Evolutionary conservation across 1,284 basidiomycete genomes (phyloP).

Genomic region (Boletus semigastroideus): DNA sequence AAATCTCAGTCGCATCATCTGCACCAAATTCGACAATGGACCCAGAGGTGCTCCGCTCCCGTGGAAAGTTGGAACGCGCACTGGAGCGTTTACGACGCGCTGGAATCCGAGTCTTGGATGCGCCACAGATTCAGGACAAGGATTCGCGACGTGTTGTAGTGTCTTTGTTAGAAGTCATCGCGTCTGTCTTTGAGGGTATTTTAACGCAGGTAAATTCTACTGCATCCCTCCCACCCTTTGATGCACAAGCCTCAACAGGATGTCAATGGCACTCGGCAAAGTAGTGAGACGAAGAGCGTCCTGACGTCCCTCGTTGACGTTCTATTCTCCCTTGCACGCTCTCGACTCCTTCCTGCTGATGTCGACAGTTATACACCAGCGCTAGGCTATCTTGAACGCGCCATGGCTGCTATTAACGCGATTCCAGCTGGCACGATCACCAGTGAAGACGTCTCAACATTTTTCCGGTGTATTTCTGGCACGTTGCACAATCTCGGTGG

Average conservation of each 20-base stretch:
- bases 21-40: background rate
- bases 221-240: background rate
- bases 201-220: constrained; percentile 30
- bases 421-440: constrained; percentile 3
- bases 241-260: constrained; percentile 22
- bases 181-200: constrained; percentile 16
- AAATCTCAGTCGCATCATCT: background rate
- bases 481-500: constrained; percentile 67
- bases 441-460: constrained; percentile 46
- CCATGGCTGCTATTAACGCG: constrained; percentile 36
- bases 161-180: constrained; percentile 27
- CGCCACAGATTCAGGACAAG: constrained; percentile 11
- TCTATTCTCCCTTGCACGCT: constrained; percentile 58
- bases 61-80: constrained; percentile 56
- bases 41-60: constrained; percentile 36
- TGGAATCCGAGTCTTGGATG: constrained; percentile 47
- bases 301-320: constrained; percentile 58
- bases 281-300: constrained; percentile 32
- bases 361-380: constrained; percentile 51
- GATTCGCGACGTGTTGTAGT: constrained; percentile 3
- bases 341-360: constrained; percentile 43
- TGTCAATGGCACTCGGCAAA: constrained; percentile 14
- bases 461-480: constrained; percentile 63
- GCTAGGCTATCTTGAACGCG: constrained; percentile 49
- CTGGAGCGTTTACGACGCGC: constrained; percentile 58